Percentiles rank a stretch among this genome's conserved stretches.
These are phyloP conservation scores for Phialocephala subalpina DNA, from an alignment of 2,329 filamentous ascomycete genomes.

Conservation along the genomic window DNA sequence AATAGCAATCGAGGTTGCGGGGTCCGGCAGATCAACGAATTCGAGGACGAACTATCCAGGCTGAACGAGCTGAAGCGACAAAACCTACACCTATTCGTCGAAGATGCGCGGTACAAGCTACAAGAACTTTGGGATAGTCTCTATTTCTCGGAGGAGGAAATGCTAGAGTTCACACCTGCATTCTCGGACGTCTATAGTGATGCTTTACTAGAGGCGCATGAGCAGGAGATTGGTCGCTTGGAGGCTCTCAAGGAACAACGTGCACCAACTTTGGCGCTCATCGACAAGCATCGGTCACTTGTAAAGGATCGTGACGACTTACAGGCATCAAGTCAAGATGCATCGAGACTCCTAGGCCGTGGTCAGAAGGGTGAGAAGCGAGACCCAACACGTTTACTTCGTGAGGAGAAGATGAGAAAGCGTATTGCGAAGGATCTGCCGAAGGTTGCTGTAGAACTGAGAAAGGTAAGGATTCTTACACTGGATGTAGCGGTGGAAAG, in stretches of 20 bases:
- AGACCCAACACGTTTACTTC: conserved; percentile 90
- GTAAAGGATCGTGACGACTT: conserved; percentile 89
- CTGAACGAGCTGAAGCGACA: conserved; percentile 94
- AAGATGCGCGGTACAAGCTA: conserved; percentile 88
- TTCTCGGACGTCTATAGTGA: conserved; percentile 98
- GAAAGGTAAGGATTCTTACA: conserved; percentile 55
- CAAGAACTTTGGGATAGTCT: conserved; percentile 95
- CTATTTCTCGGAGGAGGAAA: conserved; percentile 97
- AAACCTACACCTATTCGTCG: conserved; percentile 94
- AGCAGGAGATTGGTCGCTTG: conserved; percentile 85
- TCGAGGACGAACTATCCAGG: conserved; percentile 86
- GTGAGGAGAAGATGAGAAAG: conserved; percentile 99
- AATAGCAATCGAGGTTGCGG: conserved; percentile 90
- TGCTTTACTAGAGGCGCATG: conserved; percentile 91
- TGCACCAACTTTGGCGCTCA: conserved; percentile 79
- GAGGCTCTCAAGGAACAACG: conserved; percentile 87
- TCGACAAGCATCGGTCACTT: conserved; percentile 84
- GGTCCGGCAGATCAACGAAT: conserved; percentile 92
- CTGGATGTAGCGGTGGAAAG: neutral
- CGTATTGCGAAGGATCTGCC: conserved; percentile 95
- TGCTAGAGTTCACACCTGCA: conserved; percentile 96
- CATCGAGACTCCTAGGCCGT: conserved; percentile 89
- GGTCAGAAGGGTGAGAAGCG: conserved; percentile 93
- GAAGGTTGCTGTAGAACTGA: conserved; percentile 86
- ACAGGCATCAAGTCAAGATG: conserved; percentile 90